Percentiles rank a stretch among this genome's conserved stretches.
Conservation (phyloP, 1,284 basidiomycete genomes). For the Ustilago crameri region DNA sequence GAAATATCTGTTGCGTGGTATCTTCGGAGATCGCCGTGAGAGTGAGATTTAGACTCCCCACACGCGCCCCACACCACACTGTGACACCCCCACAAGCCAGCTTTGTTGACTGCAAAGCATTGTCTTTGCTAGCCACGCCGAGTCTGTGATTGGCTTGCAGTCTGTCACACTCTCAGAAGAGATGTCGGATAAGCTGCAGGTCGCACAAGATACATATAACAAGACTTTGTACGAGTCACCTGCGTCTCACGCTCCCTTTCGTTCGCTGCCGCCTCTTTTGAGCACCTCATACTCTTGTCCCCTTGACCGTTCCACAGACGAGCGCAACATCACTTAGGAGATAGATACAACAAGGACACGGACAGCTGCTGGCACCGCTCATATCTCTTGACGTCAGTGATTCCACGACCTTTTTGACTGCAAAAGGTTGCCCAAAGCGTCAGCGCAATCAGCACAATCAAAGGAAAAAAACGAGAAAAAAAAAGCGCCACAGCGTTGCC, state of each 20-base stretch:
- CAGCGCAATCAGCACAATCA: not conserved
- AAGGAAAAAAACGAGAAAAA: not conserved
- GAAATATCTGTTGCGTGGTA: too few species aligned
- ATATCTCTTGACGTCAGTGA: too few species aligned
- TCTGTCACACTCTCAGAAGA: too few species aligned
- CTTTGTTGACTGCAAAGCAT: not conserved
- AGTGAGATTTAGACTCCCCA: not conserved
- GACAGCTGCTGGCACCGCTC: too few species aligned
- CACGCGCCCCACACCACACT: not conserved
- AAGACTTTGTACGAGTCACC: not conserved
- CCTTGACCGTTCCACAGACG: not conserved
- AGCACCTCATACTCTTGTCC: not conserved
- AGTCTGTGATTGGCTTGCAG: not conserved
- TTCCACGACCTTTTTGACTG: too few species aligned
- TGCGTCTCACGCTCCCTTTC: not conserved
- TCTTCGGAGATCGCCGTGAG: conserved; percentile 1
- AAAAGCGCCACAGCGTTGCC: not conserved
- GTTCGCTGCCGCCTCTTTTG: not conserved
- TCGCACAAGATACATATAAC: not conserved
- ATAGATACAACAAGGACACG: too few species aligned
- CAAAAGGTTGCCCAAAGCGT: not conserved
- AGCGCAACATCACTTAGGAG: too few species aligned
- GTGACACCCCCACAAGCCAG: not conserved
- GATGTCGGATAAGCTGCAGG: not conserved
- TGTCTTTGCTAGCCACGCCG: not conserved